Conservation (phyloP, 495 filamentous ascomycete genomes). For the Cercophora sp. region DNA sequence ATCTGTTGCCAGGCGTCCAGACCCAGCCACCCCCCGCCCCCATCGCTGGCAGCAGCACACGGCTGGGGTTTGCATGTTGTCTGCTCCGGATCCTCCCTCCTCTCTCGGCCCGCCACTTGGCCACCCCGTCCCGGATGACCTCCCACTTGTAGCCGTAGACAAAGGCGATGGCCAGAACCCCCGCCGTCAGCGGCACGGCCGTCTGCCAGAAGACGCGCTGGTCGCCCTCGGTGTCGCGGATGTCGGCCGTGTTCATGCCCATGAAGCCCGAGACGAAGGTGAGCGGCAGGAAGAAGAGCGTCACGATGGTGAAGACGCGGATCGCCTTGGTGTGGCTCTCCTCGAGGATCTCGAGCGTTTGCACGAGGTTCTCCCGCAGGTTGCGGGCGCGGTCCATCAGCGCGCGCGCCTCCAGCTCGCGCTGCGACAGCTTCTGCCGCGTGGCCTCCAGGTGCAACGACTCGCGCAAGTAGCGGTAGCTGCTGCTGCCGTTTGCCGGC, state of each 20-base stretch:
- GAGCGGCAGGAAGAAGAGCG: background rate
- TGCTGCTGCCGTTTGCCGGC: no score
- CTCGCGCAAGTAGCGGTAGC: no score
- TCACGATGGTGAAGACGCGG: background rate
- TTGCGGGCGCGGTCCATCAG: no score
- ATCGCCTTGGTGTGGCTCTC: background rate
- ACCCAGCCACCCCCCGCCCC: no score
- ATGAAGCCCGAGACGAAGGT: background rate
- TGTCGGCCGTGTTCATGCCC: background rate
- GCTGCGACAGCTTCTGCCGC: no score
- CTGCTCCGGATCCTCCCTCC: no score
- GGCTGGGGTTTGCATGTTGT: no score
- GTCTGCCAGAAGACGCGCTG: background rate
- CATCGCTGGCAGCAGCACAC: no score
- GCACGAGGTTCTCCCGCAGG: background rate
- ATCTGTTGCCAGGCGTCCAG: no score
- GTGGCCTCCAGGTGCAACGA: no score
- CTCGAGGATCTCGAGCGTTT: background rate
- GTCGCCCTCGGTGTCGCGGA: background rate
- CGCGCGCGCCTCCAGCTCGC: no score
- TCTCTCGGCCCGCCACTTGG: no score
- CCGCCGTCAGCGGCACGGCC: background rate
- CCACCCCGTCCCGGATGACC: background rate
- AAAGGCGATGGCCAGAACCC: background rate
- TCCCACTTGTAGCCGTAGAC: background rate